A percentile compares a stretch with the other conserved stretches of the same genome.
Conservation (phyloP, 2,329 filamentous ascomycete species). For the Phoma sp. region DNA sequence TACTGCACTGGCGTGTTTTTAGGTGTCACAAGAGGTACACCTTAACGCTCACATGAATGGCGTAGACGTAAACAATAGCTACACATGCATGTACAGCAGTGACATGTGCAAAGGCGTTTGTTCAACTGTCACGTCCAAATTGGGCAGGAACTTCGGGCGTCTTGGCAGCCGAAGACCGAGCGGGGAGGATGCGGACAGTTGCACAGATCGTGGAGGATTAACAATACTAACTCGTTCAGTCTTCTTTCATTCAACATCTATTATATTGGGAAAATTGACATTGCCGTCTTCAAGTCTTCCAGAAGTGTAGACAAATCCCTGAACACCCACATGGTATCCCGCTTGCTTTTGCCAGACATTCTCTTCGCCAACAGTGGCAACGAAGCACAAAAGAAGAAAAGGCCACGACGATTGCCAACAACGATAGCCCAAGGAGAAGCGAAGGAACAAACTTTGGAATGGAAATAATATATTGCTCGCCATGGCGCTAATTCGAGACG, state of each 20-base stretch:
- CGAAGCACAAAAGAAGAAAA: background rate
- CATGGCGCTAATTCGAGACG: constrained; percentile 23
- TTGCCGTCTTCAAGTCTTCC: constrained; percentile 1
- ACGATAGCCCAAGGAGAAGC: constrained; percentile 4
- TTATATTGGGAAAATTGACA: background rate
- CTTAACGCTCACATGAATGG: background rate
- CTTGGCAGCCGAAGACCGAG: constrained; percentile 11
- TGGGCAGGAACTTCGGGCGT: background rate
- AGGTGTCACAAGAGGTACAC: background rate
- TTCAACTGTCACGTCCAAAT: background rate
- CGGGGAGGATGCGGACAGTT: background rate
- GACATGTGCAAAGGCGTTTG: constrained; percentile 2
- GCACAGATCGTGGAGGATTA: background rate
- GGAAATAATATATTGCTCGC: constrained; percentile 18
- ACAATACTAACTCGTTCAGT: background rate
- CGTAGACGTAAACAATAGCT: background rate
- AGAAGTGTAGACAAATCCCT: background rate
- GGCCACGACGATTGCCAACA: background rate
- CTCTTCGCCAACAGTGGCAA: background rate
- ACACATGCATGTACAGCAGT: background rate
- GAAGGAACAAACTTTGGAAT: constrained; percentile 5
- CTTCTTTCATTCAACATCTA: background rate
- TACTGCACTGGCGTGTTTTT: background rate
- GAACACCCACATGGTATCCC: background rate
- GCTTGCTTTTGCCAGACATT: constrained; percentile 2